These are phyloP conservation scores for Ogataea corticis DNA, from an alignment of 805 yeast species.

Conservation along the genomic window DNA sequence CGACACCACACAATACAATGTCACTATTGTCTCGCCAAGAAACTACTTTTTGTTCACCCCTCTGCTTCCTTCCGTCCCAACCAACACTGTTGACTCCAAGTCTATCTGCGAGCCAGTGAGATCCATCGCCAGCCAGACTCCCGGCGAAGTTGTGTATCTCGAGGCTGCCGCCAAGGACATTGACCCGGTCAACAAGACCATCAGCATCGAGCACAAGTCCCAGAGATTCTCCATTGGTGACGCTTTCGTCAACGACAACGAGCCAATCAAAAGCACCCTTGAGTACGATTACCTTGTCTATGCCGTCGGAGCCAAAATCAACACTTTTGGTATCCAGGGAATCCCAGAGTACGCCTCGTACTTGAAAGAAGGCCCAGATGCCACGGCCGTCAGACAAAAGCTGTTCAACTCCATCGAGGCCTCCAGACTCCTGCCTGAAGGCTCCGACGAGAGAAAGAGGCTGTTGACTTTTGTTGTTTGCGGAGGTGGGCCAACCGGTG, in stretches of 20 bases:
- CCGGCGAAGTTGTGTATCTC: constrained; percentile 74
- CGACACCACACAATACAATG: constrained; percentile 85
- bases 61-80: constrained; percentile 89
- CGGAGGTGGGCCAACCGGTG: constrained; percentile 99
- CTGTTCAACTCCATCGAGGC: constrained; percentile 86
- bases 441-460: constrained; percentile 73
- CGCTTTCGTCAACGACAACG: constrained; percentile 45
- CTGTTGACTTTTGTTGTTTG: constrained; percentile 85
- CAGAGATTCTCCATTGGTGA: constrained; percentile 54
- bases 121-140: constrained; percentile 69
- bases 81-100: constrained; percentile 85
- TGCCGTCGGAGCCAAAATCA: constrained; percentile 93
- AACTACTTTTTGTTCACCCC: constrained; percentile 95
- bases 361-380: constrained; percentile 86
- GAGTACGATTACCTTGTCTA: constrained; percentile 80
- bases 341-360: constrained; percentile 83
- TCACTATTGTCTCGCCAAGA: constrained; percentile 86
- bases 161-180: constrained; percentile 89
- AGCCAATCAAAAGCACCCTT: constrained; percentile 45
- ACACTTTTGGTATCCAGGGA: constrained; percentile 93
- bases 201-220: constrained; percentile 58
- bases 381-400: constrained; percentile 75
- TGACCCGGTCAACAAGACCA: constrained; percentile 67
- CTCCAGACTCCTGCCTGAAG: constrained; percentile 74
- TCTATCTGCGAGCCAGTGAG: constrained; percentile 93